Conservation (phyloP, 1,284 basidiomycete species). For the Microbotryomycetes sp. region DNA sequence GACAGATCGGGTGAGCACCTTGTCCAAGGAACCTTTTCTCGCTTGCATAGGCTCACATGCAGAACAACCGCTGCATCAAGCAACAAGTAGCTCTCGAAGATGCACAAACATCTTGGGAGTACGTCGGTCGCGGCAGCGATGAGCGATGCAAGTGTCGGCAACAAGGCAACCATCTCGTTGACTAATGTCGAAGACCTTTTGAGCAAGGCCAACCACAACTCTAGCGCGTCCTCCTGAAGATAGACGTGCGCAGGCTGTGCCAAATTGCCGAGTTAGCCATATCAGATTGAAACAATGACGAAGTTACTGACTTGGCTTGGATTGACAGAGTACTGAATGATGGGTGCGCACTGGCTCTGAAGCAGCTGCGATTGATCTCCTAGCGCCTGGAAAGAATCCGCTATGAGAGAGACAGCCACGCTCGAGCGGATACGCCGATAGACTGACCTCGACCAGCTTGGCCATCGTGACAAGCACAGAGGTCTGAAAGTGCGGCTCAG, state of each 20-base stretch:
- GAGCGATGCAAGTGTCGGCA: constrained; percentile 23
- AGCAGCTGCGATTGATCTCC: constrained; percentile 21
- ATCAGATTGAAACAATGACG: neutral
- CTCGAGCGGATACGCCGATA: neutral
- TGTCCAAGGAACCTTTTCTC: neutral
- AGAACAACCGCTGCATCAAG: constrained; percentile 20
- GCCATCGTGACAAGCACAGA: constrained; percentile 32
- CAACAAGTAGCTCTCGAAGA: constrained; percentile 33
- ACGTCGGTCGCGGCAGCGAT: constrained; percentile 27
- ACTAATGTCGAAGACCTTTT: constrained; percentile 15
- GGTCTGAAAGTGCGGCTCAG: constrained; percentile 29
- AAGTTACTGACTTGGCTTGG: constrained; percentile 18
- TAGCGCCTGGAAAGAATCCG: constrained; percentile 10
- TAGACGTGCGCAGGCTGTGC: constrained; percentile 28
- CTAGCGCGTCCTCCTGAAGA: constrained; percentile 35
- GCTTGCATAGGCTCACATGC: neutral
- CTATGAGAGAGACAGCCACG: neutral
- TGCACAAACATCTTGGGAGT: constrained; percentile 27
- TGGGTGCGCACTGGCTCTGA: constrained; percentile 17
- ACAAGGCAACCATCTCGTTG: constrained; percentile 24
- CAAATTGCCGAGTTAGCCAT: neutral
- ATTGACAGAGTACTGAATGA: constrained; percentile 30
- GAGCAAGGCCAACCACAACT: constrained; percentile 32
- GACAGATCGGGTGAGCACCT: too few species aligned
- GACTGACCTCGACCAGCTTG: constrained; percentile 28